Conservation (phyloP, 2,329 filamentous ascomycete genomes). For the Xylaria polymorpha region DNA sequence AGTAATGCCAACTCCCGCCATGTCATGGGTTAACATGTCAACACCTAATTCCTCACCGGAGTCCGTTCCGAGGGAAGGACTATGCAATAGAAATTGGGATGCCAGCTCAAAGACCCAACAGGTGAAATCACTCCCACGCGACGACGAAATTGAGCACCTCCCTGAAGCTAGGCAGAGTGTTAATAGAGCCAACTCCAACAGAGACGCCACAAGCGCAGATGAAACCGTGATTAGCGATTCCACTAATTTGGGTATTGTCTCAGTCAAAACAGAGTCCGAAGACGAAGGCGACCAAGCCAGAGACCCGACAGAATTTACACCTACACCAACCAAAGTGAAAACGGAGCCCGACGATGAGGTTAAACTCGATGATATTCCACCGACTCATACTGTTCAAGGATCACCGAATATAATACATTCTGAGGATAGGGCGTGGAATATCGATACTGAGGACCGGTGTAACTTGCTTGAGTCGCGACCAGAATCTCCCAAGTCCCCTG, state of each 20-base stretch:
- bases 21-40: neutral
- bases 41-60: neutral
- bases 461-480: neutral
- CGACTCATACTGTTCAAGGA: too few species aligned
- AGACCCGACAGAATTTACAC: neutral
- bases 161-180: neutral
- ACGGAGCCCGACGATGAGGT: constrained; percentile 15
- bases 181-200: neutral
- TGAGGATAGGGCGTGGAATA: neutral
- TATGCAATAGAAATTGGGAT: neutral
- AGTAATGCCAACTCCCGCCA: neutral
- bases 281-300: neutral
- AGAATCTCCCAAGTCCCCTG: neutral
- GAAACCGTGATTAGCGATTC: neutral
- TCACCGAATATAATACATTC: neutral
- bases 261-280: constrained; percentile 1
- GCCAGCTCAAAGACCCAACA: neutral
- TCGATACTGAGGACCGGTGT: neutral
- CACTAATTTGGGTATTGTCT: neutral
- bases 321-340: neutral
- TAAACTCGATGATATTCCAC: constrained; percentile 13
- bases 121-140: neutral
- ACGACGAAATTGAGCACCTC: too few species aligned
- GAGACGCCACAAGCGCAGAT: neutral
- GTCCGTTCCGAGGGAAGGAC: neutral